Evolutionary conservation across 441 rosid species (phyloP), one percentile per base, ranked within the genome.

Genomic region (Metrosideros polymorpha): DNA sequence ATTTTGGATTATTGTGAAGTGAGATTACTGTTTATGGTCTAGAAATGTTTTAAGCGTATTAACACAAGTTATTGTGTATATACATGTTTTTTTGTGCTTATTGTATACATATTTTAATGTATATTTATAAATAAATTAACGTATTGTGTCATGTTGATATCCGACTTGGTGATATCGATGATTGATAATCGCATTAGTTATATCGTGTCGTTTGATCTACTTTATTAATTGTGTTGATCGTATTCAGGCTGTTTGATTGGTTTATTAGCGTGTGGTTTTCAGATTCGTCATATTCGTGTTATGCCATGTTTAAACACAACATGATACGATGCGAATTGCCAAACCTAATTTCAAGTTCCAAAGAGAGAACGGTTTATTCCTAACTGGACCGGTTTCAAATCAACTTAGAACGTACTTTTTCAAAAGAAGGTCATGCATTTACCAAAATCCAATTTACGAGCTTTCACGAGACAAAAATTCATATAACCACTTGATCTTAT

Each of bases 221-320:
- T n/a, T n/a, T 1, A 5, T 0, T n/a, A n/a, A 14, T 57, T 50
- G 18, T 14, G 52, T 0, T 50, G n/a, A n/a, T 25, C 1, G 6
- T 57, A 6, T n/a, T 0, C 15, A 13, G 19, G 5, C 0, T 6
- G 0, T 57, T 57, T 6, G 6, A 13, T 15, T n/a, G 0, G 1
- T n/a, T n/a, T 57, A 13, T 57, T 57, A 57, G 18, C 8, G 7
- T n/a, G 32, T 57, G 2, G 0, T 57, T 57, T n/a, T 57, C 15
- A 1, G n/a, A n/a, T 27, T 56, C 25, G 17, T 29, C 29, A 61
- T 30, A 15, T 30, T 17, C 6, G 53, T 51, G 22, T 51, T 52
- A 45, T 18, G 54, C 6, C 53, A 19, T 6, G 7, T 51, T 45
- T 45, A 45, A 12, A 9, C 49, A 45, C 47, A 2, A 45, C 9